A percentile compares a stretch with the other conserved stretches of the same genome.
Conservation (phyloP, 345 rosid genomes). For the Gossypium thurberi region DNA sequence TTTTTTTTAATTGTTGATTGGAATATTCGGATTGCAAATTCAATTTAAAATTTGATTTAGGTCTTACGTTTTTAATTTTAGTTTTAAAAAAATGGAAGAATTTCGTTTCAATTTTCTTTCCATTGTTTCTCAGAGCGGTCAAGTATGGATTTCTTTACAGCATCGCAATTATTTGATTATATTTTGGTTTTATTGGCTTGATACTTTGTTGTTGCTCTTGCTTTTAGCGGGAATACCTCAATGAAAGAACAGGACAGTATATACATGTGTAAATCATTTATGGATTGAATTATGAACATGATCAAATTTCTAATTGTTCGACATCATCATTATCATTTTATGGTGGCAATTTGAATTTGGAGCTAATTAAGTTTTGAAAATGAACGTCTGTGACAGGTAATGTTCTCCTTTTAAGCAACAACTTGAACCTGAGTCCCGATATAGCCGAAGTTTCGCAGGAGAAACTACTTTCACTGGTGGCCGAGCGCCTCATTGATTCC, state of each 20-base stretch:
- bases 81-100: not conserved
- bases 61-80: too few relatives aligned
- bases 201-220: not conserved
- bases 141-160: not conserved
- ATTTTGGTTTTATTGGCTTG: not conserved
- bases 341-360: not conserved
- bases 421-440: constrained; percentile 73
- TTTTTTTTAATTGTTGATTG: not conserved
- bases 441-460: constrained; percentile 89
- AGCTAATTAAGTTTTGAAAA: not conserved
- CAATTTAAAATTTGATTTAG: not conserved
- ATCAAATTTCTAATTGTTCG: not conserved
- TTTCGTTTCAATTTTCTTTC: not conserved
- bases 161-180: not conserved
- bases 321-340: not conserved
- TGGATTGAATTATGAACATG: not conserved
- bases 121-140: not conserved
- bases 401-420: constrained; percentile 77
- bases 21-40: not conserved
- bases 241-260: not conserved
- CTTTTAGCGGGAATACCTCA: not conserved
- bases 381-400: constrained; percentile 43
- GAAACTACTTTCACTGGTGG: constrained; percentile 81
- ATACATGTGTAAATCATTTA: not conserved
- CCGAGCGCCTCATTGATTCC: constrained; percentile 86